These are phyloP conservation scores for Cenchrus americanus DNA, from an alignment of 176 grass and related monocot genomes.

Conservation along the genomic window DNA sequence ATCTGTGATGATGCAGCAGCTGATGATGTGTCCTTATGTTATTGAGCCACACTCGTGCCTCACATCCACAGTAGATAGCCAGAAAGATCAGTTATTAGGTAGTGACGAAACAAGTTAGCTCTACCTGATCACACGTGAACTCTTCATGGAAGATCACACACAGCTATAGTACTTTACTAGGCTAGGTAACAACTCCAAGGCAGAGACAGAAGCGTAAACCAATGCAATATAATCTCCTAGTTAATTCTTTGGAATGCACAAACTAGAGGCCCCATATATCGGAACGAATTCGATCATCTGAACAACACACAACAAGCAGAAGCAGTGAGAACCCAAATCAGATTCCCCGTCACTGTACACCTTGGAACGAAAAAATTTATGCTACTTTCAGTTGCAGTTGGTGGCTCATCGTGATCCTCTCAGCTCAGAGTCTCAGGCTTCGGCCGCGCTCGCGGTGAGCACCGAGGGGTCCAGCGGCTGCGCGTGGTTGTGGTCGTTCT, in stretches of 20 bases:
- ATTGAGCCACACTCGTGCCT: background rate
- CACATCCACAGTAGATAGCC: background rate
- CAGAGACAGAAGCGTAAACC: background rate
- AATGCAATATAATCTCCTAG: background rate
- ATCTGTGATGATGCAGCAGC: background rate
- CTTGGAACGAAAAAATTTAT: background rate
- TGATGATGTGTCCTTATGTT: background rate
- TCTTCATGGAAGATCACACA: background rate
- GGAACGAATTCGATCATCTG: background rate
- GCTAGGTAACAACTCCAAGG: background rate
- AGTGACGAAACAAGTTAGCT: background rate
- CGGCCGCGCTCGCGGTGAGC: background rate
- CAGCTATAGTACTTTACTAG: too few relatives aligned
- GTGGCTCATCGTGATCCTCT: background rate
- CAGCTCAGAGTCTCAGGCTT: background rate
- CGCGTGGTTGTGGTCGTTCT: conserved; percentile 80
- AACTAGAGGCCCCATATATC: background rate
- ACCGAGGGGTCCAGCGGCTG: conserved; percentile 47
- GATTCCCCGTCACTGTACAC: conserved; percentile 14
- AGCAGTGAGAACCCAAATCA: background rate
- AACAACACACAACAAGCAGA: background rate
- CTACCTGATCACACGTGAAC: background rate
- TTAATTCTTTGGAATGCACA: background rate
- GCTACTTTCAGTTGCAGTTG: background rate
- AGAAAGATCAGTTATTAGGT: conserved; percentile 3